Conservation (phyloP, 78 protist species). For the Dictyostelium intermedium region DNA sequence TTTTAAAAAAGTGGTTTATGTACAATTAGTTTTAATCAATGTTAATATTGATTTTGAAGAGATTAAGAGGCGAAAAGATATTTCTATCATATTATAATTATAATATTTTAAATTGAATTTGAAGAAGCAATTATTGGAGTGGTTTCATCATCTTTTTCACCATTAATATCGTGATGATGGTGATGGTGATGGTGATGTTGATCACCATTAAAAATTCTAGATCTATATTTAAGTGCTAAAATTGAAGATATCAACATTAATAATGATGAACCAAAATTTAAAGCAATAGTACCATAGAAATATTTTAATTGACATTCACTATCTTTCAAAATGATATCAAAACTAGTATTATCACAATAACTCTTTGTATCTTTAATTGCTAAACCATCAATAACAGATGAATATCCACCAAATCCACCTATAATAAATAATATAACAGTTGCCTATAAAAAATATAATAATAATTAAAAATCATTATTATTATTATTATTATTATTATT, state of each 20-base stretch:
- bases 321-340: not conserved
- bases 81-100: no score
- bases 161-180: not conserved
- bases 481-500: no score
- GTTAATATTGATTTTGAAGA: not conserved
- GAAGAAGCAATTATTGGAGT: not conserved
- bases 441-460: not conserved
- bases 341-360: not conserved
- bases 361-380: not conserved
- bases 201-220: not conserved
- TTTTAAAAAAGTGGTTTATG: not conserved
- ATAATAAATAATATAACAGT: not conserved
- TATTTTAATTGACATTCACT: not conserved
- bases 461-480: no score
- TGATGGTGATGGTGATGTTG: not conserved
- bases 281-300: not conserved
- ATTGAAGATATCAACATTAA: not conserved
- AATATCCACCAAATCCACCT: slow-evolving; percentile 10
- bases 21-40: not conserved
- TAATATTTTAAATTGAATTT: not conserved
- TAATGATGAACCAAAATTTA: not conserved
- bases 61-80: not conserved
- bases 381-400: not conserved
- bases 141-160: not conserved
- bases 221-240: not conserved